Evolutionary conservation across 371 early-diverging fungal genomes (phyloP), one percentile per base, ranked within the genome.

Genomic region (Mycotypha africana): DNA sequence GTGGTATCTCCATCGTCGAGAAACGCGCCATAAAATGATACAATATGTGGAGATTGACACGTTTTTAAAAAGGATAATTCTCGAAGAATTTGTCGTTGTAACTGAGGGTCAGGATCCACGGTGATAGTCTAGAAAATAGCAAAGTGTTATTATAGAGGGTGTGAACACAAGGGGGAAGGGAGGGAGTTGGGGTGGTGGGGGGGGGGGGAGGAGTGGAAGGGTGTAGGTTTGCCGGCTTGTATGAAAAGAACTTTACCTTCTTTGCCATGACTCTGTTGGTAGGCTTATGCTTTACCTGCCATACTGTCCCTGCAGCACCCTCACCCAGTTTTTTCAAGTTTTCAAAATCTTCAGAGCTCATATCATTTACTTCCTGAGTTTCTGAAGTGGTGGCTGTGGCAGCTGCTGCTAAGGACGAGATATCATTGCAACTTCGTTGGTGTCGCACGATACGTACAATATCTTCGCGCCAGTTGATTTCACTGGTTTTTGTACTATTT

Each of bases 221-320:
- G 3, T 20, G 14, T 20, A 21, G 5, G 21, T 37, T 37, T n/a
- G 17, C 9, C 40, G 17, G 16, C 9, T n/a, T 24, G 37, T 20
- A 20, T 37, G 4, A 11, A 21, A n/a, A 12, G 14, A 24, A 7
- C 28, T n/a, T n/a, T 70, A 84, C 84, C 86, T 97, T 97, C 42
- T 89, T 79, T 1, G 98, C 98, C 95, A 97, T 93, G 17, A 94
- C 65, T 15, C 69, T 73, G 10, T 72, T 72, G 17, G 82, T 79
- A n/a, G 91, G 87, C 39, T 67, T 68, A 63, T 95, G 85, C 44
- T 65, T 53, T n/a, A 92, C 86, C 63, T 88, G 86, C 59, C 84
- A 79, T 10, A 97, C 97, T 2, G 92, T 89, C 4, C 97, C 98
- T 26, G 92, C 93, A 32, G 89, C 84, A 11, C 98, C 98, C 41